These are phyloP conservation scores for Colletotrichum tofieldiae DNA, from an alignment of 2,329 filamentous ascomycete genomes.

Conservation along the genomic window DNA sequence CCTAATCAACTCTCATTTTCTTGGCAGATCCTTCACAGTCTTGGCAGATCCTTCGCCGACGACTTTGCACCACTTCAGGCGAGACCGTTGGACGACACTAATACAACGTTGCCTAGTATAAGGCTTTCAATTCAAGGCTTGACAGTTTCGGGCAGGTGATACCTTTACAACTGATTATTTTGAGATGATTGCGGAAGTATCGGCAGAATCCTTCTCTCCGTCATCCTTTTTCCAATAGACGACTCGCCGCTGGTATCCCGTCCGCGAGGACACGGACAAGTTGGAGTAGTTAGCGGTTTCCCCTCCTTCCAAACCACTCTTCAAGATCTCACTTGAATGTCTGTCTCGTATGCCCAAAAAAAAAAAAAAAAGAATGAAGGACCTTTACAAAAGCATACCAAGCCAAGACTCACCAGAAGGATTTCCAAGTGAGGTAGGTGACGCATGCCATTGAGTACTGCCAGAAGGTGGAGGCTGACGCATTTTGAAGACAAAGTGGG, in stretches of 20 bases:
- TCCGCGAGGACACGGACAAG: not conserved
- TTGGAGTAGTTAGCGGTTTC: not conserved
- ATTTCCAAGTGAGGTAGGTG: not conserved
- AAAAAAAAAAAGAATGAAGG: slow-evolving; percentile 12
- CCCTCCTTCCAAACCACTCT: not conserved
- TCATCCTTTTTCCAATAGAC: not conserved
- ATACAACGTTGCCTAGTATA: not conserved
- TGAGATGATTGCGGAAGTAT: not conserved
- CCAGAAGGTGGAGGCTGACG: not conserved
- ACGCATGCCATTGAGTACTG: not conserved
- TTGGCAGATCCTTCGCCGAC: slow-evolving; percentile 33
- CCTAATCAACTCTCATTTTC: slow-evolving; percentile 2
- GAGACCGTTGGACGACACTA: not conserved
- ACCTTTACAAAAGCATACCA: slow-evolving; percentile 7
- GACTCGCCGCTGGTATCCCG: not conserved
- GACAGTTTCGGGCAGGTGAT: slow-evolving; percentile 27
- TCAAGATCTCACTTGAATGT: too few species aligned
- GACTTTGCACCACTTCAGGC: not conserved
- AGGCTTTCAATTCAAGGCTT: not conserved
- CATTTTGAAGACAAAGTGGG: not conserved
- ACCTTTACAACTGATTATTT: not conserved
- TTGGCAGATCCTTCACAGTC: slow-evolving; percentile 35
- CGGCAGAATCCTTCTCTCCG: slow-evolving; percentile 2
- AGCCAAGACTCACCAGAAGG: slow-evolving; percentile 22
- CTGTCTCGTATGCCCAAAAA: too few species aligned